Evolutionary conservation across 2,329 filamentous ascomycete species (phyloP), one percentile per base, ranked within the genome.

Genomic region (Cadophora sp.): DNA sequence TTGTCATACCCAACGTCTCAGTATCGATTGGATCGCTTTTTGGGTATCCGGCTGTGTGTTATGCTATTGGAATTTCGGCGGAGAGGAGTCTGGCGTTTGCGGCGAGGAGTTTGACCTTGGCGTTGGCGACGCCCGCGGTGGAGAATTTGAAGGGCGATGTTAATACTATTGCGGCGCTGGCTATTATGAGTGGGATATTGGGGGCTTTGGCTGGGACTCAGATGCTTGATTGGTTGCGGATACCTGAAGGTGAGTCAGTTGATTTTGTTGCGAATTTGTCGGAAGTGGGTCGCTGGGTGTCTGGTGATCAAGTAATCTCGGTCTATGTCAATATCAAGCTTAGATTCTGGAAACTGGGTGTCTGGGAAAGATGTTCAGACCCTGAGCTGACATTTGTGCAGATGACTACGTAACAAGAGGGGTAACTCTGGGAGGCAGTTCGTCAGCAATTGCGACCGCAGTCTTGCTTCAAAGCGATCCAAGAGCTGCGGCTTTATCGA

Each of bases 371-470:
- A 22, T 34, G 16, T 9, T 43, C 12, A 37, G 14, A 27, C 12
- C 22, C 8, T 24, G 4, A 22, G 62, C 71, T 74, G 46, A 74
- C 65, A 50, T 14, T 14, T 27, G 46, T 55, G 56, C 59, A 84
- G 87, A 89, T 72, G 87, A 89, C 76, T 90, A 89, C 69, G 86
- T 89, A 40, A 89, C 86, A 1, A 79, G 86, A n/a, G 87, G 87
- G 11, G 85, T 90, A 4, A 86, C 86, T 1, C 76, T 89, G n/a
- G 87, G 87, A 4, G 85, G 84, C 1, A 89, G 89, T 74, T 87
- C 86, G 0, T 86, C 84, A 4, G 87, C 87, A 6, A 86, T 89
- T 48, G 86, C 83, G 1, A 89, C 87, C 3, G 86, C 87, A 0
- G 74, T 88, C 40, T 78, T 89, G 1, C 76, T 89, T 1, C 80